phyloP scores from a whole-genome alignment of 2,329 filamentous ascomycete genomes.

The Fusarium nurragi region DNA sequence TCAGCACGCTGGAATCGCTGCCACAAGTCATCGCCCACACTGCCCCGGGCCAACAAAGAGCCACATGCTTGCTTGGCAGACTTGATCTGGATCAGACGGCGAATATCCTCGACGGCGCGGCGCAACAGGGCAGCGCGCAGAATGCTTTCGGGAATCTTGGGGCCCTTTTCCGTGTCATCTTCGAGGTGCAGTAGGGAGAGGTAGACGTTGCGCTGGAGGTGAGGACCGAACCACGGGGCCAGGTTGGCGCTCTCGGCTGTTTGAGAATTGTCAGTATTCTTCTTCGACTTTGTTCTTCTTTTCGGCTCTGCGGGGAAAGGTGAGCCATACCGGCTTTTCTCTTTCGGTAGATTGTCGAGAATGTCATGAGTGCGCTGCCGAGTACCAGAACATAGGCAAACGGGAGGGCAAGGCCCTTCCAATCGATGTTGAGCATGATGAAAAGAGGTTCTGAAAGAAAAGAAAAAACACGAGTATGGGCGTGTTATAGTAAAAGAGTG shows the following conservation, averaged over 20 bases:
- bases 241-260: conserved; percentile 82
- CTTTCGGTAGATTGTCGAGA: conserved; percentile 92
- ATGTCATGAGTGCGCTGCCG: conserved; percentile 86
- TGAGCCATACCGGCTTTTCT: conserved; percentile 77
- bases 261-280: conserved; percentile 12
- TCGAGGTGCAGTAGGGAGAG: conserved; percentile 86
- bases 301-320: neutral
- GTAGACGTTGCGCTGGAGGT: conserved; percentile 94
- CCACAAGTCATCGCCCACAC: conserved; percentile 95
- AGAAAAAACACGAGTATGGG: neutral
- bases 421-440: conserved; percentile 71
- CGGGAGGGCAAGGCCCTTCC: conserved; percentile 85
- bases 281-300: neutral
- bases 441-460: conserved; percentile 7
- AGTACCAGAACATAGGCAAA: conserved; percentile 91
- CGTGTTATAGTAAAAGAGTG: conserved; percentile 23
- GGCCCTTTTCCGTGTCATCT: conserved; percentile 70
- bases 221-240: conserved; percentile 91
- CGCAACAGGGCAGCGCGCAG: conserved; percentile 88
- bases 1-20: conserved; percentile 91
- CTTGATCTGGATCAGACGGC: conserved; percentile 87
- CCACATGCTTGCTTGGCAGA: conserved; percentile 88
- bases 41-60: conserved; percentile 84
- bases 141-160: conserved; percentile 81
- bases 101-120: conserved; percentile 91